phyloP scores from a whole-genome alignment of 345 rosid species.

The Laguncularia racemosa region DNA sequence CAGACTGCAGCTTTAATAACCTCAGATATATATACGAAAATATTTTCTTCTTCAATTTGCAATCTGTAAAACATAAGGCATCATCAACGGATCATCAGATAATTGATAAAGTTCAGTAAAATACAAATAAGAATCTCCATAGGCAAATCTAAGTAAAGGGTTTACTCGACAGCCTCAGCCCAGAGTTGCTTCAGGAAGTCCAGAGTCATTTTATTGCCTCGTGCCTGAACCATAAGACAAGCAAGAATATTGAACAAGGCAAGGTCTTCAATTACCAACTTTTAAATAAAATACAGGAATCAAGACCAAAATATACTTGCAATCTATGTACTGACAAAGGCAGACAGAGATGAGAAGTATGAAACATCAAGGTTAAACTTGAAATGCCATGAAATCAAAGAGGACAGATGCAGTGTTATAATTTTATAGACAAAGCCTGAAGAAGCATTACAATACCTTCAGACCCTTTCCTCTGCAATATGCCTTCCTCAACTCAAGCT shows the following conservation, averaged over 20 bases:
- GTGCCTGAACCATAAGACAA: constrained; percentile 38
- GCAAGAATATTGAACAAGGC: neutral
- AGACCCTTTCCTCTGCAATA: constrained; percentile 65
- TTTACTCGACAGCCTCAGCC: constrained; percentile 56
- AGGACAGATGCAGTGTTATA: too few relatives aligned
- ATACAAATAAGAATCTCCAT: constrained; percentile 1
- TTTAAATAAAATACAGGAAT: too few relatives aligned
- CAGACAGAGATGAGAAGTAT: too few relatives aligned
- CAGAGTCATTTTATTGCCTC: constrained; percentile 37
- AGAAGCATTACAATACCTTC: constrained; percentile 34
- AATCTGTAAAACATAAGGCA: constrained; percentile 37
- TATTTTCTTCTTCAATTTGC: constrained; percentile 53
- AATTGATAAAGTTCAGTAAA: constrained; percentile 7
- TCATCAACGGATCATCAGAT: neutral
- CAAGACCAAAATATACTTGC: too few relatives aligned
- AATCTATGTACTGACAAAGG: too few relatives aligned
- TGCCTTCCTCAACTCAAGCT: constrained; percentile 81
- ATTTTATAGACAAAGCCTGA: neutral
- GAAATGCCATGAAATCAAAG: too few relatives aligned
- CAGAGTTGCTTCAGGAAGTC: constrained; percentile 51
- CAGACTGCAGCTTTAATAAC: constrained; percentile 41
- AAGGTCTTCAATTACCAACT: too few relatives aligned
- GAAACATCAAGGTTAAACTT: too few relatives aligned
- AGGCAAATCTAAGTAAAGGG: constrained; percentile 11
- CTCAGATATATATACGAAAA: constrained; percentile 44